A percentile compares a stretch with the other conserved stretches of the same genome.
These are phyloP conservation scores for Davidsoniella australis DNA, from an alignment of 2,329 filamentous ascomycete genomes.

Conservation along the genomic window DNA sequence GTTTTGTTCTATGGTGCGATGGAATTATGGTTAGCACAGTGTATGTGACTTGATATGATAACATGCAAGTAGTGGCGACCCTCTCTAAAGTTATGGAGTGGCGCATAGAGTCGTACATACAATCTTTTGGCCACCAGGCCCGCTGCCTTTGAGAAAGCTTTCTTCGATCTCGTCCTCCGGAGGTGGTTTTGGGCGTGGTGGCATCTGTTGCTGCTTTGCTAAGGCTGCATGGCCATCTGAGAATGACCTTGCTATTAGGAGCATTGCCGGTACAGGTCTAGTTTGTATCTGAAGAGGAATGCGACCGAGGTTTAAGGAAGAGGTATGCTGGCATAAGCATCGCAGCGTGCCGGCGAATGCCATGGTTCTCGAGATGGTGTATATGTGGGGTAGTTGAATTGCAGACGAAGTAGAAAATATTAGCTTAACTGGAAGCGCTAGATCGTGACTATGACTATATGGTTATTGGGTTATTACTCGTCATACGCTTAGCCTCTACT, in stretches of 20 bases:
- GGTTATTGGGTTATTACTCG: no score
- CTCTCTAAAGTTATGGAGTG: no score
- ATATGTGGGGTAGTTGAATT: background rate
- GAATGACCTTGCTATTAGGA: constrained; percentile 4
- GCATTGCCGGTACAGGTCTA: background rate
- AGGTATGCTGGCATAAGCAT: no score
- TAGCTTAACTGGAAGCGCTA: background rate
- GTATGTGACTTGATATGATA: background rate
- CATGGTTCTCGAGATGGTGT: background rate
- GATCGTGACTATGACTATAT: no score
- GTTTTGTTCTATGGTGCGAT: constrained; percentile 65
- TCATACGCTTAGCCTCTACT: no score
- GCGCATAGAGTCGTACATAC: constrained; percentile 25
- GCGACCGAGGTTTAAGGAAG: no score
- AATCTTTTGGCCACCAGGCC: constrained; percentile 92
- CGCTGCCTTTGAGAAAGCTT: constrained; percentile 74
- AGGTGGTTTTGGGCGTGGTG: constrained; percentile 55
- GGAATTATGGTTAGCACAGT: constrained; percentile 1
- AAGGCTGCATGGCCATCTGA: background rate
- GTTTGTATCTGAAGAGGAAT: no score
- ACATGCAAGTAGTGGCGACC: no score
- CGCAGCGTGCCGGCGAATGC: background rate
- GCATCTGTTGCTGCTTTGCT: constrained; percentile 40
- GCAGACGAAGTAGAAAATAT: background rate
- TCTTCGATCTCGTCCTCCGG: constrained; percentile 68